Evolutionary conservation across 208 protist species (phyloP).

Genomic region (Chromosphaera perkinsii): DNA sequence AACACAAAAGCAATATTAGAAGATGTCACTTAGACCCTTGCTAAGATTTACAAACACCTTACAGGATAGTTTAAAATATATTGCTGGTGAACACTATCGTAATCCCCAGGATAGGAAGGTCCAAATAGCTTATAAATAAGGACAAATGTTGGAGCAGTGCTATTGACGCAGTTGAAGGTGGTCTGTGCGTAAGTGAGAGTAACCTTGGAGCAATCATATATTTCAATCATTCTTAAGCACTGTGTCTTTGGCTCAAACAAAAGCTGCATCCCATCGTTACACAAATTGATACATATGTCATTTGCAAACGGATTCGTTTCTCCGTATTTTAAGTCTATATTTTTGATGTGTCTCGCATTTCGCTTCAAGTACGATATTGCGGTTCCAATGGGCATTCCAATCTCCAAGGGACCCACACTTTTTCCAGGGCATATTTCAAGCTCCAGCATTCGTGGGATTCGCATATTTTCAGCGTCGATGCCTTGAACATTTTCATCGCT

Average conservation of each 20-base stretch:
- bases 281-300: slow-evolving; percentile 8
- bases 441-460: background rate
- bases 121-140: slow-evolving; percentile 12
- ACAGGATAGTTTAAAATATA: slow-evolving; percentile 21
- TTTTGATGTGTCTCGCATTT: background rate
- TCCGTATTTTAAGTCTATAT: slow-evolving; percentile 10
- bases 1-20: too few relatives aligned
- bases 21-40: too few relatives aligned
- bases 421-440: slow-evolving; percentile 2
- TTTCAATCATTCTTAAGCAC: slow-evolving; percentile 19
- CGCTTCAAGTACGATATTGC: slow-evolving; percentile 1
- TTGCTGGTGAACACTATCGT: slow-evolving; percentile 17
- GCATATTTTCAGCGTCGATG: too few relatives aligned
- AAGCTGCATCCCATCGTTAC: slow-evolving; percentile 15
- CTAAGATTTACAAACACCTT: background rate
- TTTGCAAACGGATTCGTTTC: slow-evolving; percentile 2
- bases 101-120: slow-evolving; percentile 24
- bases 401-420: slow-evolving; percentile 6
- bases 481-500: too few relatives aligned
- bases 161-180: background rate
- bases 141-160: slow-evolving; percentile 11
- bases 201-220: slow-evolving; percentile 6
- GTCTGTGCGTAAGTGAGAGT: slow-evolving; percentile 11
- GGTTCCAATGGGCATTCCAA: background rate
- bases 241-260: slow-evolving; percentile 11